Evolutionary conservation across 495 filamentous ascomycete species (phyloP).

Genomic region (Haplographium delicatum): DNA sequence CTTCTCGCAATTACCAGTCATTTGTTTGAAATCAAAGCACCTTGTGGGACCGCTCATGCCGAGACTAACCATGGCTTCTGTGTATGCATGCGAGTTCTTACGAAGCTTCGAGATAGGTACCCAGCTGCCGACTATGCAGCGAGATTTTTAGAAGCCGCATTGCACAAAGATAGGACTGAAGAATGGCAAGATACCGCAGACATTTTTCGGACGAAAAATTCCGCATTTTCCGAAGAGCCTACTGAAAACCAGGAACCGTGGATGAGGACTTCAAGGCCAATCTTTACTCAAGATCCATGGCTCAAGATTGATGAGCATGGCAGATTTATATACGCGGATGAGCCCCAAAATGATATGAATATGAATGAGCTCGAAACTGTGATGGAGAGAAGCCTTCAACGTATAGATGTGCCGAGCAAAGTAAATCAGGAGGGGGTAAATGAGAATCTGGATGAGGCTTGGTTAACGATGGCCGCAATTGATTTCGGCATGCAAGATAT

Average conservation of each 20-base stretch:
- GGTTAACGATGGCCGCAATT: too few relatives aligned
- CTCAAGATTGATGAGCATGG: too few relatives aligned
- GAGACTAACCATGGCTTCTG: slow-evolving; percentile 67
- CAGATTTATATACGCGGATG: too few relatives aligned
- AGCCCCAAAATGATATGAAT: too few relatives aligned
- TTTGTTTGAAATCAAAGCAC: slow-evolving; percentile 73
- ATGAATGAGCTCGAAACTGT: too few relatives aligned
- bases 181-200: not conserved
- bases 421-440: too few relatives aligned
- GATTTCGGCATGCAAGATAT: too few relatives aligned
- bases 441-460: too few relatives aligned
- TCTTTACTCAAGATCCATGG: too few relatives aligned
- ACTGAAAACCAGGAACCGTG: not conserved
- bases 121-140: slow-evolving; percentile 78
- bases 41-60: slow-evolving; percentile 48
- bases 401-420: too few relatives aligned
- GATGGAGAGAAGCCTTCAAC: too few relatives aligned
- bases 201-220: not conserved
- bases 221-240: not conserved
- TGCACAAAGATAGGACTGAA: not conserved
- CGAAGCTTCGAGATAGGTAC: slow-evolving; percentile 73
- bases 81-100: slow-evolving; percentile 77
- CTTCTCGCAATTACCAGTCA: slow-evolving; percentile 85
- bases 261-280: slow-evolving; percentile 35
- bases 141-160: slow-evolving; percentile 75